Evolutionary conservation across 208 protist genomes (phyloP).

Genomic region (Crithidia bombi): DNA sequence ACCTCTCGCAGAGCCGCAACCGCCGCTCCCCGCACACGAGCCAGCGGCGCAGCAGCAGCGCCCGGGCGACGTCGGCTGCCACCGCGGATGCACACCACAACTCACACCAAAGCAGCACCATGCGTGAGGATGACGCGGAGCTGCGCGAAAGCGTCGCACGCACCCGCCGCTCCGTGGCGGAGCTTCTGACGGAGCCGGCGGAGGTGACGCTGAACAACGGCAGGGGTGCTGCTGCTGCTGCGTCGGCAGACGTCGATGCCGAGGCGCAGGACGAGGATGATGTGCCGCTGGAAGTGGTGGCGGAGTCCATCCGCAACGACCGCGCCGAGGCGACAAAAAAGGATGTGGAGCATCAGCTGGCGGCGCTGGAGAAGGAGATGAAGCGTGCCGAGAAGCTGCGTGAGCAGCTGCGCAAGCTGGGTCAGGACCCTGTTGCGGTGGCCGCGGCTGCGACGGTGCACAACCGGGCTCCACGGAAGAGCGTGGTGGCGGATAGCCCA

Average conservation of each 20-base stretch:
- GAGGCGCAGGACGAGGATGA: slow-evolving; percentile 33
- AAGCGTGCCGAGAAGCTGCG: slow-evolving; percentile 17
- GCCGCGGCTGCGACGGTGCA: slow-evolving; percentile 14
- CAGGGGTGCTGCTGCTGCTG: too few relatives aligned
- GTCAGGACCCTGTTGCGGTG: slow-evolving; percentile 11
- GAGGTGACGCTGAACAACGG: slow-evolving; percentile 18
- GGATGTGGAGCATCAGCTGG: slow-evolving; percentile 20
- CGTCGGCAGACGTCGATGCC: slow-evolving; percentile 2
- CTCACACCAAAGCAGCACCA: neutral
- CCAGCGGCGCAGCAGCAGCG: slow-evolving; percentile 7
- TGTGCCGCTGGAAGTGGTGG: slow-evolving; percentile 33
- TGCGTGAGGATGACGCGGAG: slow-evolving; percentile 17
- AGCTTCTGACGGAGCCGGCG: slow-evolving; percentile 28
- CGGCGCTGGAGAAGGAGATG: slow-evolving; percentile 20
- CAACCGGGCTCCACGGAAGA: slow-evolving; percentile 14
- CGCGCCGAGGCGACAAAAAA: slow-evolving; percentile 17
- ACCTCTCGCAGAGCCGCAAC: slow-evolving; percentile 25
- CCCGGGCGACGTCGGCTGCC: neutral
- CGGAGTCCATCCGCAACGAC: slow-evolving; percentile 46
- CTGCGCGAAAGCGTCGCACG: slow-evolving; percentile 51
- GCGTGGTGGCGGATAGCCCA: slow-evolving; percentile 9
- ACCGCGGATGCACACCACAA: slow-evolving; percentile 1
- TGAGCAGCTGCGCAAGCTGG: slow-evolving; percentile 11
- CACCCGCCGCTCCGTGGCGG: slow-evolving; percentile 40
- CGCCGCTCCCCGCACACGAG: slow-evolving; percentile 24